These are phyloP conservation scores for Canariomyces notabilis DNA, from an alignment of 2,329 filamentous ascomycete species.

Conservation along the genomic window DNA sequence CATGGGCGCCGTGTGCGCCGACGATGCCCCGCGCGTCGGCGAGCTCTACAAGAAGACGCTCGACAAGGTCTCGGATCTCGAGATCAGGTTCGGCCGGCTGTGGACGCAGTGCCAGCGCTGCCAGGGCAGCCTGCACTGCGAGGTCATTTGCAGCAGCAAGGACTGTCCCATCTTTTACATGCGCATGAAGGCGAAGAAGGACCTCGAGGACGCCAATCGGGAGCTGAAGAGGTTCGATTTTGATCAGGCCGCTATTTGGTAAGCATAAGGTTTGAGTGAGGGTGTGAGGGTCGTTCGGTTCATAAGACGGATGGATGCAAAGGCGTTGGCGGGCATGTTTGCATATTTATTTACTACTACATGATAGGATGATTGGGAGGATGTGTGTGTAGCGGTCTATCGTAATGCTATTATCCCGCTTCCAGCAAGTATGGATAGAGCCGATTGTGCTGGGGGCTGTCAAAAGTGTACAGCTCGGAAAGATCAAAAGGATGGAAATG, in stretches of 20 bases:
- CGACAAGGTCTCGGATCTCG: conserved; percentile 82
- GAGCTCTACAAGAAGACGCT: conserved; percentile 93
- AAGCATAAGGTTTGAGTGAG: neutral
- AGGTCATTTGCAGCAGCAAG: conserved; percentile 93
- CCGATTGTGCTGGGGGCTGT: no score
- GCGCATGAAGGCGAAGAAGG: conserved; percentile 99
- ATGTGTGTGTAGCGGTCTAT: neutral
- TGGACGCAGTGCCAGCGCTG: conserved; percentile 99
- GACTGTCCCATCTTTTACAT: conserved; percentile 99
- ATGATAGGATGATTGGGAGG: neutral
- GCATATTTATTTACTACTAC: no score
- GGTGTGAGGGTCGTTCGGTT: neutral
- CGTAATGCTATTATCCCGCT: neutral
- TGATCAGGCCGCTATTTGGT: conserved; percentile 27
- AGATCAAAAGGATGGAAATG: no score
- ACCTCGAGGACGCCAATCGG: conserved; percentile 89
- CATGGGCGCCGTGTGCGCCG: conserved; percentile 78
- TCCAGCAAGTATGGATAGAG: no score
- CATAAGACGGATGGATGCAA: neutral
- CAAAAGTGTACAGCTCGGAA: no score
- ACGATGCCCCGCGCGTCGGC: conserved; percentile 78
- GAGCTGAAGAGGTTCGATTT: conserved; percentile 81
- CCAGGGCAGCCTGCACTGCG: conserved; percentile 95
- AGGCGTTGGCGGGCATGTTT: conserved; percentile 2
- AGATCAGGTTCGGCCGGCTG: conserved; percentile 83